A percentile compares a stretch with the other conserved stretches of the same genome.
Conservation (phyloP, 176 grass and related monocot genomes). For the Areca catechu region DNA sequence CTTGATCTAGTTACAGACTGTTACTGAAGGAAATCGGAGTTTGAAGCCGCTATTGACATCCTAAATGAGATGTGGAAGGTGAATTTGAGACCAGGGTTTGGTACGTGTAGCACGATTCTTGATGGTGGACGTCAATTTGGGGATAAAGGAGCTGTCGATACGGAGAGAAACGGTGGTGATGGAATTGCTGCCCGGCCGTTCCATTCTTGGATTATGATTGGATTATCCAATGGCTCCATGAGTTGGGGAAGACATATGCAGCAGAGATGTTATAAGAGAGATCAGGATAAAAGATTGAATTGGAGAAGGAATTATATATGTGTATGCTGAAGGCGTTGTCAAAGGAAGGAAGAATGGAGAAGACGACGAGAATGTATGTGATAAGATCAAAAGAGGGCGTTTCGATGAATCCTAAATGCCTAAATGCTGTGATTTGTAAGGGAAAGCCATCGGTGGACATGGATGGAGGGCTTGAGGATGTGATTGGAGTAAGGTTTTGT, state of each 20-base stretch:
- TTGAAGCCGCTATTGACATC: conserved; percentile 8
- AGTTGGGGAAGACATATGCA: conserved; percentile 17
- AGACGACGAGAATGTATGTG: not conserved
- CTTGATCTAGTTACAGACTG: conserved; percentile 11
- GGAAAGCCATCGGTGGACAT: conserved; percentile 3
- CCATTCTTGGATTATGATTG: conserved; percentile 8
- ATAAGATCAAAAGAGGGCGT: conserved; percentile 2
- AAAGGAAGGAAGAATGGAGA: not conserved
- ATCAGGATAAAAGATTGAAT: not conserved
- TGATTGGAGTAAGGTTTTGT: conserved; percentile 5
- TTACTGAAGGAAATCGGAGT: conserved; percentile 11
- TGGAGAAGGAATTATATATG: too few species aligned
- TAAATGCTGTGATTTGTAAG: conserved; percentile 11
- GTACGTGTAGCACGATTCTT: conserved; percentile 9
- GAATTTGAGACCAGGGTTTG: conserved; percentile 8
- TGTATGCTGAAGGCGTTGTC: conserved; percentile 2
- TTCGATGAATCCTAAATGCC: conserved; percentile 7
- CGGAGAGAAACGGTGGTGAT: not conserved
- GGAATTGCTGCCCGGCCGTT: not conserved
- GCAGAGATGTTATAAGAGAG: conserved; percentile 21
- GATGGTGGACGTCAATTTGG: conserved; percentile 13
- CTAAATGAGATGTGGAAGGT: conserved; percentile 7
- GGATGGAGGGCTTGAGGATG: conserved; percentile 10
- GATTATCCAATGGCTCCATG: conserved; percentile 4
- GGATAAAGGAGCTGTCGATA: not conserved